These are phyloP conservation scores for Solanum pimpinellifolium DNA, from an alignment of 257 asterid species.

Conservation along the genomic window DNA sequence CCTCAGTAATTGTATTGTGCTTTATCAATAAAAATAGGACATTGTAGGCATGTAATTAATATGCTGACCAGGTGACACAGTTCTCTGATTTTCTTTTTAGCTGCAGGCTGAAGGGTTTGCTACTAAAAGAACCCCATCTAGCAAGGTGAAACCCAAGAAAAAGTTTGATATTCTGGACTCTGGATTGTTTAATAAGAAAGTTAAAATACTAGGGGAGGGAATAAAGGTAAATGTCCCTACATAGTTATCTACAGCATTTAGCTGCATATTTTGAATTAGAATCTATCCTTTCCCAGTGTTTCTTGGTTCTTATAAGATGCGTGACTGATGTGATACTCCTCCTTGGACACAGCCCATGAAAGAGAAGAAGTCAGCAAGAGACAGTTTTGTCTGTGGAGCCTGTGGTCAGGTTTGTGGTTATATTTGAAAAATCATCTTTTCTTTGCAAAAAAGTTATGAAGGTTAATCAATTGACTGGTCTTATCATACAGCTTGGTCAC, in stretches of 20 bases:
- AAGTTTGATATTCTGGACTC: constrained; percentile 46
- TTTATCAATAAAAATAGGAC: background rate
- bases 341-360: constrained; percentile 50
- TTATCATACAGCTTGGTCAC: constrained; percentile 71
- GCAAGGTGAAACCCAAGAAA: constrained; percentile 71
- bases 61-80: background rate
- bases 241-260: background rate
- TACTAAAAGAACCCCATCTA: constrained; percentile 38
- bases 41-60: background rate
- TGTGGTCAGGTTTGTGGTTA: constrained; percentile 78
- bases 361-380: constrained; percentile 96
- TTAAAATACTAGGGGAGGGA: constrained; percentile 85
- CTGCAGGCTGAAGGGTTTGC: constrained; percentile 55
- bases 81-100: constrained; percentile 4
- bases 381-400: constrained; percentile 96
- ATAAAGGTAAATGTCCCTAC: constrained; percentile 41
- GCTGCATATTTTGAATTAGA: background rate
- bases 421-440: background rate
- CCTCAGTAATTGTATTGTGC: background rate
- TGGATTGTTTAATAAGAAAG: constrained; percentile 57
- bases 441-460: background rate
- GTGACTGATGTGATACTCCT: constrained; percentile 3
- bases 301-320: background rate
- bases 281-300: background rate
- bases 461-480: background rate